Percentiles rank a stretch among this genome's conserved stretches.
Conservation (phyloP, 2,329 filamentous ascomycete species). For the Didymellaceae sp. region DNA sequence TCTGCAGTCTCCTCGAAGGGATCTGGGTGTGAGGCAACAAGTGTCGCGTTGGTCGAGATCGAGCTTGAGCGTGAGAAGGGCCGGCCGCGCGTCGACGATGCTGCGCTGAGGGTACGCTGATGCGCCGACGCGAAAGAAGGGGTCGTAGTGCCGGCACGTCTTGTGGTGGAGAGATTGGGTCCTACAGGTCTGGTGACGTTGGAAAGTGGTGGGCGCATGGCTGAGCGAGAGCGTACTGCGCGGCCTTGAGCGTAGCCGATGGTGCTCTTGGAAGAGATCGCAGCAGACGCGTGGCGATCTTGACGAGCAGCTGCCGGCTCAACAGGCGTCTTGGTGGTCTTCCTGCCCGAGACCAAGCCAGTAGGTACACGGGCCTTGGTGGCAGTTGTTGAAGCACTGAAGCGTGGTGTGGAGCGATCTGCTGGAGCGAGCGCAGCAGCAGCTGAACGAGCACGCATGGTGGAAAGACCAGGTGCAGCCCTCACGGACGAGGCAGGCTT, state of each 20-base stretch:
- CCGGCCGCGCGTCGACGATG: conserved; percentile 21
- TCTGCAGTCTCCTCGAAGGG: conserved; percentile 40
- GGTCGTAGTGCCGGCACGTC: conserved; percentile 14
- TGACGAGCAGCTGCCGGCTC: conserved; percentile 63
- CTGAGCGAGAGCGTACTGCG: conserved; percentile 54
- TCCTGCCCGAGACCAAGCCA: conserved; percentile 49
- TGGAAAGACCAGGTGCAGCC: conserved; percentile 52
- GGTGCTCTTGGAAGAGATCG: conserved; percentile 76
- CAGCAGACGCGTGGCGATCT: conserved; percentile 66
- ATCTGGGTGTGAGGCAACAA: conserved; percentile 28
- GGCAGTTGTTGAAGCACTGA: conserved; percentile 48
- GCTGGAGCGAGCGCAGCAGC: conserved; percentile 51
- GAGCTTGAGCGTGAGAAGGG: conserved; percentile 45
- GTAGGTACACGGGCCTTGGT: conserved; percentile 49
- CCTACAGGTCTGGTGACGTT: conserved; percentile 40
- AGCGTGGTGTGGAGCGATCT: conserved; percentile 42
- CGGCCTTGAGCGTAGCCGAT: conserved; percentile 86
- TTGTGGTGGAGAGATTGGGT: conserved; percentile 34
- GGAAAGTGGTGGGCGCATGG: conserved; percentile 45
- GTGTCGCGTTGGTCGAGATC: conserved; percentile 38
- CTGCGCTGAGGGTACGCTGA: conserved; percentile 24
- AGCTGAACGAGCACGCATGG: conserved; percentile 60
- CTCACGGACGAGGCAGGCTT: background rate
- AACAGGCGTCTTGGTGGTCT: conserved; percentile 47
- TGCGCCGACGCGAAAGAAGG: conserved; percentile 27